Conservation (phyloP, 2,329 filamentous ascomycete genomes). For the Graphium sp. region DNA sequence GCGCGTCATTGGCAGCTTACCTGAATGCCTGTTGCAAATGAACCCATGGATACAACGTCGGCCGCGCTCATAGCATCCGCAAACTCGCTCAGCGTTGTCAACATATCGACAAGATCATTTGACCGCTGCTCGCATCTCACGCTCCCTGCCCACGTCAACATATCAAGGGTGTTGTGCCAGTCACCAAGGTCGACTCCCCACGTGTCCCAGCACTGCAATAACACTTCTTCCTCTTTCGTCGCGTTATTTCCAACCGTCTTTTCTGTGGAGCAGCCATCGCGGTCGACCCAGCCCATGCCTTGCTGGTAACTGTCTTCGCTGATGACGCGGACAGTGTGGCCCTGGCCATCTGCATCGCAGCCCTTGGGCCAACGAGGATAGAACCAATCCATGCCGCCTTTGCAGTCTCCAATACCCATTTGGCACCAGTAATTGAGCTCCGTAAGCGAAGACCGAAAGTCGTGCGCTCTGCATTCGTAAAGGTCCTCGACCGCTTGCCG, state of each 20-base stretch:
- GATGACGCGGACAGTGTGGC: slow-evolving; percentile 56
- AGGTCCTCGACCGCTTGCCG: slow-evolving; percentile 51
- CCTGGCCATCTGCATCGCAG: slow-evolving; percentile 48
- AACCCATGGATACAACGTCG: slow-evolving; percentile 39
- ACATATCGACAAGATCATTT: no score
- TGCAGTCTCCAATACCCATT: slow-evolving; percentile 79
- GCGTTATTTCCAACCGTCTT: no score
- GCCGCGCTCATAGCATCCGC: slow-evolving; percentile 45
- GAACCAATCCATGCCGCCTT: slow-evolving; percentile 82
- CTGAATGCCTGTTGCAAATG: slow-evolving; percentile 22
- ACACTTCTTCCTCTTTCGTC: slow-evolving; percentile 41
- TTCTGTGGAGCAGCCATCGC: slow-evolving; percentile 26
- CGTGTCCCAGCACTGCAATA: slow-evolving; percentile 47
- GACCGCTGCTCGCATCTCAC: no score
- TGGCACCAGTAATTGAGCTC: slow-evolving; percentile 97
- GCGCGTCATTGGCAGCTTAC: slow-evolving; percentile 9
- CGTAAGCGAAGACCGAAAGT: slow-evolving; percentile 65
- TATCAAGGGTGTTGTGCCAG: slow-evolving; percentile 29
- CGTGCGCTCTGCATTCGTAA: slow-evolving; percentile 50
- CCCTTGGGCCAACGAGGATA: slow-evolving; percentile 61
- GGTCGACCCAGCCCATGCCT: slow-evolving; percentile 63
- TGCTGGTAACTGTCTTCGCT: slow-evolving; percentile 63
- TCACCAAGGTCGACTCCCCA: slow-evolving; percentile 50
- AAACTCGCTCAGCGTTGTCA: slow-evolving; percentile 15
- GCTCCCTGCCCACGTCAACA: no score